phyloP scores from a whole-genome alignment of 495 filamentous ascomycete genomes.

The Venustampulla echinocandica region DNA sequence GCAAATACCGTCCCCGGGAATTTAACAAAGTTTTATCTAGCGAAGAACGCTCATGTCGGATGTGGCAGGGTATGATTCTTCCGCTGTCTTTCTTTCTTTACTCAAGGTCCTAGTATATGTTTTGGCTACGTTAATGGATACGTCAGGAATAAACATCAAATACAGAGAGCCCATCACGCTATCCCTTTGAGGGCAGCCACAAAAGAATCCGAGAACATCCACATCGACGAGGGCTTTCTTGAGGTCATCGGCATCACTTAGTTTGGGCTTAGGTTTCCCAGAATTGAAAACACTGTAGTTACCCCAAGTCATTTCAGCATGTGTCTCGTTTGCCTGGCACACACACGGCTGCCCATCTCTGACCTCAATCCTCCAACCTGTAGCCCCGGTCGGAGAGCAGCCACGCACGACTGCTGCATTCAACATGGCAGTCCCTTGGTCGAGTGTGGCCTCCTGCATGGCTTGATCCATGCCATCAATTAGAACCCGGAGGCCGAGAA shows the following conservation, averaged over 20 bases:
- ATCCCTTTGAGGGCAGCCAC: no score
- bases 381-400: neutral
- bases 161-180: no score
- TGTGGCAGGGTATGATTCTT: no score
- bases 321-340: slow-evolving; percentile 5
- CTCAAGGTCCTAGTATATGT: no score
- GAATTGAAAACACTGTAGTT: slow-evolving; percentile 16
- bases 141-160: no score
- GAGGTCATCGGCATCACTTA: slow-evolving; percentile 11
- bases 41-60: no score
- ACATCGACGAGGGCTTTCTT: slow-evolving; percentile 8
- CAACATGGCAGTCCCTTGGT: slow-evolving; percentile 15
- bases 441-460: slow-evolving; percentile 12
- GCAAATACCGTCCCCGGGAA: no score
- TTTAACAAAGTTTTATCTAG: no score
- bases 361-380: slow-evolving; percentile 1
- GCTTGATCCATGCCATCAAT: neutral
- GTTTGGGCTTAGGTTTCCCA: slow-evolving; percentile 4
- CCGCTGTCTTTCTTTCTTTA: no score
- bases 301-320: slow-evolving; percentile 4
- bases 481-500: slow-evolving; percentile 1
- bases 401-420: slow-evolving; percentile 5
- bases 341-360: neutral
- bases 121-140: no score
- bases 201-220: neutral